phyloP scores from a whole-genome alignment of 192 early-diverging fungal genomes.

The Coemansia sp. region DNA sequence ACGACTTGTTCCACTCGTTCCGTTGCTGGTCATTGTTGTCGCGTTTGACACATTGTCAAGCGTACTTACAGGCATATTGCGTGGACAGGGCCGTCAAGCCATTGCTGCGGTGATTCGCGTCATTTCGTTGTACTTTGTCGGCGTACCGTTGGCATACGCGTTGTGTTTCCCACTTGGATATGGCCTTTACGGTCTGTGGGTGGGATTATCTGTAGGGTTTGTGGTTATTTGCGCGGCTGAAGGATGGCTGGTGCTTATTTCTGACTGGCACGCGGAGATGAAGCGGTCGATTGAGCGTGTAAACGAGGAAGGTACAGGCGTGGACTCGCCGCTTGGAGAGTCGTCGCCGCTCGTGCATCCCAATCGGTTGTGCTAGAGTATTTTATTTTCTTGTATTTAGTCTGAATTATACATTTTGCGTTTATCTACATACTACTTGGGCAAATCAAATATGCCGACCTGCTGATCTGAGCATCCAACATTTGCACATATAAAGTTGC shows the following conservation, averaged over 20 bases:
- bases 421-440: no score
- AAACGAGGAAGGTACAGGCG: constrained; percentile 1
- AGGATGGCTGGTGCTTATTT: constrained; percentile 32
- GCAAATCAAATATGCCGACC: no score
- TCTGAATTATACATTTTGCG: not conserved
- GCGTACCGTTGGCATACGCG: constrained; percentile 54
- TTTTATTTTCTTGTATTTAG: not conserved
- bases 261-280: constrained; percentile 42
- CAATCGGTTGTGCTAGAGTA: constrained; percentile 5
- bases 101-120: constrained; percentile 56
- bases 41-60: constrained; percentile 59
- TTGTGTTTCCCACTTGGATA: constrained; percentile 54
- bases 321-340: constrained; percentile 29
- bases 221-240: constrained; percentile 27
- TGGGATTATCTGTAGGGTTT: constrained; percentile 50
- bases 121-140: constrained; percentile 53
- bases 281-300: constrained; percentile 31
- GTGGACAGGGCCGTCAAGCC: constrained; percentile 58
- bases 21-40: constrained; percentile 36
- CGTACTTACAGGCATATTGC: constrained; percentile 60
- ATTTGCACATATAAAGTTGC: no score
- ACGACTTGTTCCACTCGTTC: constrained; percentile 24
- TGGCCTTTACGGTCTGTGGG: constrained; percentile 69
- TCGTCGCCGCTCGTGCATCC: constrained; percentile 22
- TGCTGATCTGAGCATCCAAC: no score